A percentile compares a stretch with the other conserved stretches of the same genome.
phyloP scores from a whole-genome alignment of 2,329 filamentous ascomycete species.

The Huntiella decipiens region DNA sequence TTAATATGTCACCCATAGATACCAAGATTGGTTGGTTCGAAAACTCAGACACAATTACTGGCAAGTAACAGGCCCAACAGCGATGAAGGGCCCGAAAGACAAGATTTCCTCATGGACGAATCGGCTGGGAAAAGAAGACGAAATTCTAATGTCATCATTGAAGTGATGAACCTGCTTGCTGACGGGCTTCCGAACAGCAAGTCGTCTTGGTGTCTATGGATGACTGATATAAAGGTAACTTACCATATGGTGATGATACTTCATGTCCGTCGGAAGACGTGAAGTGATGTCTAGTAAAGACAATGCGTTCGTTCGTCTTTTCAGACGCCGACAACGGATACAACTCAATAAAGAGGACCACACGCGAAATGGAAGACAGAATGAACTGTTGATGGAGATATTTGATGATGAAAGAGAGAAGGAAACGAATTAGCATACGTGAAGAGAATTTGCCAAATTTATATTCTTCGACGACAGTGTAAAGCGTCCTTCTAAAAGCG shows the following conservation, averaged over 20 bases:
- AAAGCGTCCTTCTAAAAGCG: neutral
- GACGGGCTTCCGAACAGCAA: slow-evolving; percentile 2
- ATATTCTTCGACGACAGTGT: slow-evolving; percentile 6
- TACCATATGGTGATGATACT: too few species aligned
- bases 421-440: neutral
- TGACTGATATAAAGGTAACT: neutral
- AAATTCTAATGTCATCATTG: slow-evolving; percentile 55
- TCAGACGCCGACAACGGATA: too few species aligned
- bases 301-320: too few species aligned
- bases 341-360: neutral
- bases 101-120: slow-evolving; percentile 68
- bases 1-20: neutral
- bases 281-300: too few species aligned
- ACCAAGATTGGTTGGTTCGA: slow-evolving; percentile 10
- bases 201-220: neutral
- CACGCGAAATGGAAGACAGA: neutral
- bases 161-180: slow-evolving; percentile 13
- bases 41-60: slow-evolving; percentile 67
- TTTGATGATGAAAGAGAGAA: slow-evolving; percentile 1
- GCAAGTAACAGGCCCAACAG: slow-evolving; percentile 59
- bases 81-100: slow-evolving; percentile 44
- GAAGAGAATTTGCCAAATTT: neutral
- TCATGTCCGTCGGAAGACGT: too few species aligned
- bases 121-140: slow-evolving; percentile 79
- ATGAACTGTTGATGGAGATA: neutral